These are phyloP conservation scores for Arxiozyma heterogenica DNA, from an alignment of 1,139 yeast genomes.

Conservation along the genomic window DNA sequence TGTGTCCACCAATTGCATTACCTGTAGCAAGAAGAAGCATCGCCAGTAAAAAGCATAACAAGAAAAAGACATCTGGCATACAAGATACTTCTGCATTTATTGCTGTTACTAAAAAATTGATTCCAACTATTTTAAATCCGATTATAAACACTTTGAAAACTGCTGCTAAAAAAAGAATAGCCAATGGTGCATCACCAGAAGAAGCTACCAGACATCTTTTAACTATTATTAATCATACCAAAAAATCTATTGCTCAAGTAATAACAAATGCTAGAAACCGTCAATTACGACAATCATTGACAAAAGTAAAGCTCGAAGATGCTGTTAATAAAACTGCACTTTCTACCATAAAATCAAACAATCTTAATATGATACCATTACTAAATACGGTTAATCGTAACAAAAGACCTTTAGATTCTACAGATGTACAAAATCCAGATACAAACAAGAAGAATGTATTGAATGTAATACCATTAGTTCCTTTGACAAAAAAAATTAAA, in stretches of 20 bases:
- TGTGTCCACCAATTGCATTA: conserved; percentile 26
- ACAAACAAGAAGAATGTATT: not conserved
- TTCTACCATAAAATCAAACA: not conserved
- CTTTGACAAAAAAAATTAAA: not conserved
- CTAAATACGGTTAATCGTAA: not conserved
- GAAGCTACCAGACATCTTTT: conserved; percentile 26
- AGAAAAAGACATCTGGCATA: not conserved
- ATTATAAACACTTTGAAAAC: conserved; percentile 28
- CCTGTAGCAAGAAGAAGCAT: conserved; percentile 27
- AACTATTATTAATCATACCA: conserved; percentile 29
- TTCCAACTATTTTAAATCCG: conserved; percentile 25
- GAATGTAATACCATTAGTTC: not conserved
- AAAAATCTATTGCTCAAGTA: conserved; percentile 55
- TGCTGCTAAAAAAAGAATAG: conserved; percentile 29
- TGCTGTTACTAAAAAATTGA: conserved; percentile 16
- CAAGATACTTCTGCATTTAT: conserved; percentile 6
- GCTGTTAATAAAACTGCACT: conserved; percentile 4
- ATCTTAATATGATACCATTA: conserved; percentile 1
- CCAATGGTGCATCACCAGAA: conserved; percentile 29
- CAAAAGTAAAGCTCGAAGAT: conserved; percentile 12
- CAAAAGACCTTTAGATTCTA: not conserved
- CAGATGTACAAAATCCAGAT: not conserved
- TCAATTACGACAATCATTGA: conserved; percentile 7
- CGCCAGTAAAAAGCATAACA: not conserved
- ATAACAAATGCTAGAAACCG: conserved; percentile 44